phyloP scores from a whole-genome alignment of 805 yeast genomes.

The Lachancea sp. region DNA sequence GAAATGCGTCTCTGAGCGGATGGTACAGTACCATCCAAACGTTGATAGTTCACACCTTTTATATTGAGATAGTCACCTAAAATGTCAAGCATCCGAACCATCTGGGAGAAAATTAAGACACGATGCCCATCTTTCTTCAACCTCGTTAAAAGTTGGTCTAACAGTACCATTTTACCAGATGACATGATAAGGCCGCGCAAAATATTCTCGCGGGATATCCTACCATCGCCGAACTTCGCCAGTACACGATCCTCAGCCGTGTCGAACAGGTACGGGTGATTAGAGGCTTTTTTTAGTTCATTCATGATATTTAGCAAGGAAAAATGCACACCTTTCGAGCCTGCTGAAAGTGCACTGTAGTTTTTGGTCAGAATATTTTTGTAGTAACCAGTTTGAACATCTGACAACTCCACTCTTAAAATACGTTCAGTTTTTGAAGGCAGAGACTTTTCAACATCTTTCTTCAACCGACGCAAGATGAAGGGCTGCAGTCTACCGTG shows the following conservation, averaged over 20 bases:
- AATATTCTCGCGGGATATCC: conserved; percentile 65
- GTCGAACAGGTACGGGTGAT: conserved; percentile 93
- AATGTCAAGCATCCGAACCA: conserved; percentile 95
- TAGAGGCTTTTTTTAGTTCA: conserved; percentile 93
- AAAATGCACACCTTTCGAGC: conserved; percentile 68
- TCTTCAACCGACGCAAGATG: conserved; percentile 86
- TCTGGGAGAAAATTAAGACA: conserved; percentile 89
- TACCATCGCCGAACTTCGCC: conserved; percentile 52
- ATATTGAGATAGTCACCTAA: conserved; percentile 87
- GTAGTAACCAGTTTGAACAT: conserved; percentile 90
- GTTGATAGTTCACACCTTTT: conserved; percentile 81
- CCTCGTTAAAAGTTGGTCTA: conserved; percentile 81
- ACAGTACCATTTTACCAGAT: conserved; percentile 94
- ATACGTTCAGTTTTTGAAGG: conserved; percentile 96
- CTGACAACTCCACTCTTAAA: conserved; percentile 89
- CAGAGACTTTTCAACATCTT: conserved; percentile 93
- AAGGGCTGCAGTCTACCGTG: conserved; percentile 86
- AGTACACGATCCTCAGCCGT: conserved; percentile 82
- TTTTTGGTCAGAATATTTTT: conserved; percentile 89
- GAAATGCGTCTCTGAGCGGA: conserved; percentile 90
- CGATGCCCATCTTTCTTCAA: conserved; percentile 91
- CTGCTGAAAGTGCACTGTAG: conserved; percentile 85
- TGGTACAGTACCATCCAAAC: conserved; percentile 95
- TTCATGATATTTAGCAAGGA: conserved; percentile 88
- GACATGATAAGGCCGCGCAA: conserved; percentile 93